Evolutionary conservation across 2,329 filamentous ascomycete genomes (phyloP).

Genomic region (Ophiostoma perfectum): DNA sequence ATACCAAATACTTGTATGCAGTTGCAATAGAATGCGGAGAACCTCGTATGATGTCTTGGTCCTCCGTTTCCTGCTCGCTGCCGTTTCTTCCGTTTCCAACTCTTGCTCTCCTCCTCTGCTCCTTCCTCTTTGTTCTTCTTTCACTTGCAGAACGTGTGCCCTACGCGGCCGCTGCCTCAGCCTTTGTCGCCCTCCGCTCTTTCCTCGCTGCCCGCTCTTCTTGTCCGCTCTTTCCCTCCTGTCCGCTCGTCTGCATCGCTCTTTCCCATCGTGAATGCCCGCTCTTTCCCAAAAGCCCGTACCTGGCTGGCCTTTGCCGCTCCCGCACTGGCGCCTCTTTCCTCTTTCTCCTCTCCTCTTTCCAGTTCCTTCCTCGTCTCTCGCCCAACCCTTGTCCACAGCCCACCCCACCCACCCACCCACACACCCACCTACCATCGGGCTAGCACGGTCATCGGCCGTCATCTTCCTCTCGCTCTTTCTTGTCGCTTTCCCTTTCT

Average conservation of each 20-base stretch:
- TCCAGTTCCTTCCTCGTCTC: neutral
- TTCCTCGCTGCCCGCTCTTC: neutral
- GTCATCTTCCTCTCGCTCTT: slow-evolving; percentile 13
- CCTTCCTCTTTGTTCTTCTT: neutral
- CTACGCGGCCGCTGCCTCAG: neutral
- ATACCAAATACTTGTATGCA: neutral
- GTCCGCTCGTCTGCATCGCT: neutral
- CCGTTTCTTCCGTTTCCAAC: neutral
- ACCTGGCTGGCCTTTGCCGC: slow-evolving; percentile 15
- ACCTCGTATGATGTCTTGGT: slow-evolving; percentile 11
- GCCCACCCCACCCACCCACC: slow-evolving; percentile 21
- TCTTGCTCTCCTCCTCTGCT: neutral
- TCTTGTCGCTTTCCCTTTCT: slow-evolving; percentile 21
- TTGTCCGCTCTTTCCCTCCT: neutral
- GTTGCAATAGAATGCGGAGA: neutral
- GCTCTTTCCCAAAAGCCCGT: neutral
- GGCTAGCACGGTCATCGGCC: slow-evolving; percentile 20
- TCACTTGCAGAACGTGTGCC: neutral
- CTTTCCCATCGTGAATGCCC: neutral
- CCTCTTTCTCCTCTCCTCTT: neutral
- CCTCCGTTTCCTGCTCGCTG: neutral
- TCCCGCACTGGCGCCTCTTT: slow-evolving; percentile 22
- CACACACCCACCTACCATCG: slow-evolving; percentile 18
- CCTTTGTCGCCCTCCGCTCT: neutral
- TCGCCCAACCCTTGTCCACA: slow-evolving; percentile 18